Base-by-base conservation (phyloP, 2,329 filamentous ascomycete genomes). In the Trichoderma sp. region DNA sequence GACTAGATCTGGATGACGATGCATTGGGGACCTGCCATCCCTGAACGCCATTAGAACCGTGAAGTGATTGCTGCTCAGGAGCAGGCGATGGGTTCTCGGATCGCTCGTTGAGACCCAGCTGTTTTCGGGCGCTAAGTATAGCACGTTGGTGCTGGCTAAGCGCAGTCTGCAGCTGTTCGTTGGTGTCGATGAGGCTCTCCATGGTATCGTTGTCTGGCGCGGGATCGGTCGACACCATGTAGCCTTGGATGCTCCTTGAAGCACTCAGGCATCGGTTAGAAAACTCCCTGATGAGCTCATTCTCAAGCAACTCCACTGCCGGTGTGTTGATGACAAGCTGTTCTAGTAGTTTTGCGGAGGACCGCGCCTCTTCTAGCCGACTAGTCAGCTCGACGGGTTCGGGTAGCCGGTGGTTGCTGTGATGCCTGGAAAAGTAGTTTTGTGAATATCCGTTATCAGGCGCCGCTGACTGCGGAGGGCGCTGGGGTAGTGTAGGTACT, bases 221-320 rank as follows among this genome's bases (percentile, higher is more conserved):
- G 0, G 96, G 95, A 81, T 94, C 90, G 75, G 93, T 92, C 64
- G 92, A 91, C 59, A 92, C 88, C 87, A 98, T 98, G 85, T 97
- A 98, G 38, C 88, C 88, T 81, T 98, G 95, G 79, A 98, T 91
- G 81, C 93, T 94, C 72, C 92, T 90, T 71, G 94, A 93, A 5
- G 96, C 96, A 74, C 91, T 90, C 77, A 93, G 91, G 82, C 96
- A 98, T 29, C 97, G 92, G 79, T 97, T 93, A 65, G 93, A 91
- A 82, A 99, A 98, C 85, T 99, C 97, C 82, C 93, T 93, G 82
- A 98, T 92, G 71, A 99, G 88, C n/a, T 98, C 96, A 81, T 97
- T 96, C 72, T 88, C 84, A 24, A 95, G 88, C 29, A 98, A 87
- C 81, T 98, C 95, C 16, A 89, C 85, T 0, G 93, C 88, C 0